Percentiles rank a stretch among this genome's conserved stretches.
Evolutionary conservation across 2,329 filamentous ascomycete species (phyloP).

Genomic region (Hymenoscyphus infarciens): DNA sequence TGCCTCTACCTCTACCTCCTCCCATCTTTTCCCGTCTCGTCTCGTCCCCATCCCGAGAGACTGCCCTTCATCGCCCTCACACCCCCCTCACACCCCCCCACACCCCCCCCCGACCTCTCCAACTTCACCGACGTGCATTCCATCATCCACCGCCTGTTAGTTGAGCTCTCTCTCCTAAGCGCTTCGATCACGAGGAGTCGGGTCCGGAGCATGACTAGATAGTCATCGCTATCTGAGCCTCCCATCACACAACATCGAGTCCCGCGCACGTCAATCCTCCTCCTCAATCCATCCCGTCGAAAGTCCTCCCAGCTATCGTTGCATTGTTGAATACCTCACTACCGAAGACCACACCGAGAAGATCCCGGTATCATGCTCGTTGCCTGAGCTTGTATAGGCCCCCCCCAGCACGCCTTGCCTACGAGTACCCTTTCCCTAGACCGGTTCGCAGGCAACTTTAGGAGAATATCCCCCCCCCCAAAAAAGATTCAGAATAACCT

Average conservation of each 20-base stretch:
- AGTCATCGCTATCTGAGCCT: slow-evolving; percentile 16
- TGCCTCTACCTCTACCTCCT: neutral
- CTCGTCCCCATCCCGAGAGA: neutral
- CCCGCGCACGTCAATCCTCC: slow-evolving; percentile 13
- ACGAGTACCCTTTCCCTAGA: slow-evolving; percentile 24
- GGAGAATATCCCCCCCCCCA: slow-evolving; percentile 9
- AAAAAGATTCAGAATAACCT: neutral
- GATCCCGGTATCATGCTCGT: slow-evolving; percentile 20
- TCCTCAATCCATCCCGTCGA: slow-evolving; percentile 14
- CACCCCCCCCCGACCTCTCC: neutral
- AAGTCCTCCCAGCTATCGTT: neutral
- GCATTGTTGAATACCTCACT: neutral
- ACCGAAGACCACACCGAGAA: slow-evolving; percentile 14
- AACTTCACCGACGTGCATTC: neutral
- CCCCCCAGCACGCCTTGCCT: slow-evolving; percentile 27
- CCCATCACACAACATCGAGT: slow-evolving; percentile 16
- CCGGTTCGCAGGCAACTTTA: slow-evolving; percentile 15
- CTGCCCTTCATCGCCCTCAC: neutral
- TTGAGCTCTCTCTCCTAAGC: slow-evolving; percentile 10
- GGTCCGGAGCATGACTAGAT: slow-evolving; percentile 26
- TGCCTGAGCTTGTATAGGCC: slow-evolving; percentile 27
- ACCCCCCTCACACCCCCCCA: too few relatives aligned
- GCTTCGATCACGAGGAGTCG: slow-evolving; percentile 28
- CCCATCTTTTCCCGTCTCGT: too few relatives aligned
- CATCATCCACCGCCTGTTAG: neutral